Base-by-base conservation (phyloP, 495 filamentous ascomycete genomes). In the Amphirosellinia nigrospora region DNA sequence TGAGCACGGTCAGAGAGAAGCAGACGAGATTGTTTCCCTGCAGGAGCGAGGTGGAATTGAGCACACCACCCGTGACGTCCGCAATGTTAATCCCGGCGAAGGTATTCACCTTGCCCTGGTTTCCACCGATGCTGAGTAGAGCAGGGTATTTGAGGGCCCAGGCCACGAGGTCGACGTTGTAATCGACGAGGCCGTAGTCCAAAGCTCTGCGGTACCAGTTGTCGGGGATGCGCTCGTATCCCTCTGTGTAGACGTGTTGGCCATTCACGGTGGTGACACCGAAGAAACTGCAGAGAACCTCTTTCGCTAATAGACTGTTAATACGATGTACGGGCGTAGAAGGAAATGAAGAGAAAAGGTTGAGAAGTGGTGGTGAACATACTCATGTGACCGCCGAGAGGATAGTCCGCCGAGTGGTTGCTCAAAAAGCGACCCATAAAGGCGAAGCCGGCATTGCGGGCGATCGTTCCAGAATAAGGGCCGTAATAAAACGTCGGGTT, bases 151-250 rank as follows among this genome's bases (percentile, higher is more conserved):
- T 76, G 13, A 70, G 6, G 6, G 64, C 77, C 73, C 70, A 82
- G 3, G 71, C 75, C 64, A 85, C 74, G 3, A 79, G 76, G 66
- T 87, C 84, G 23, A 81, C 39, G 41, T 85, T 82, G 9, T 82
- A 70, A 7, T 74, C 68, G n/a, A 81, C 45, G 2, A 79, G 70
- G 8, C 76, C 78, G 58, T 82, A 79, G 62, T 83, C 82, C 67
- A 50, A 26, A 15, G 23, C 81, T 75, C 4, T 82, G 56, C 83
- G 85, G 77, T 89, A 89, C 87, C 86, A 90, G 70, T 90, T 90
- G 34, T 87, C 80, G 0, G 89, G 88, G 46, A 88, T 87, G 21
- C 78, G 74, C 63, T 88, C 86, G 72, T 85, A 79, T 19, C 86
- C 86, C 43, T 81, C 75, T 3, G 71, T 80, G 69, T 83, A 86